Evolutionary conservation across 1,284 basidiomycete species (phyloP).

Genomic region (Boletus sp.): DNA sequence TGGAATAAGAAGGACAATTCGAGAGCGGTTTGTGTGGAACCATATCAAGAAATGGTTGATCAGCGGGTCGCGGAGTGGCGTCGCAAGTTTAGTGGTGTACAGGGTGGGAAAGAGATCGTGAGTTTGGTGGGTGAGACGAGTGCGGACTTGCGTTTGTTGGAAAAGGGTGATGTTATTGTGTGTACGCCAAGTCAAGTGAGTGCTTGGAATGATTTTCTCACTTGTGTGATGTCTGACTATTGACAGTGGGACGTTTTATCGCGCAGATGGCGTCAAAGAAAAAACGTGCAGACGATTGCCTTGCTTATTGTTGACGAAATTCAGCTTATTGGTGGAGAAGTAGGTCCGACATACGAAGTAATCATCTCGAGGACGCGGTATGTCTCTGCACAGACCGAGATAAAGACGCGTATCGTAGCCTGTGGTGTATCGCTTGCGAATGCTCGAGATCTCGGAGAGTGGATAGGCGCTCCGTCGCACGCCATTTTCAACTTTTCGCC

Average conservation of each 20-base stretch:
- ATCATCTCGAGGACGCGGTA: slow-evolving; percentile 93
- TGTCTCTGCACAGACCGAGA: slow-evolving; percentile 91
- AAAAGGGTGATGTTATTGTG: slow-evolving; percentile 90
- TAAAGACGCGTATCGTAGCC: slow-evolving; percentile 89
- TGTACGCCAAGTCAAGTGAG: slow-evolving; percentile 83
- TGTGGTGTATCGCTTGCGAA: slow-evolving; percentile 96
- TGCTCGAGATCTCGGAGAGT: slow-evolving; percentile 93
- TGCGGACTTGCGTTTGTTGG: slow-evolving; percentile 85
- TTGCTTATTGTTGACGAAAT: slow-evolving; percentile 94
- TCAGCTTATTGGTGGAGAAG: slow-evolving; percentile 88
- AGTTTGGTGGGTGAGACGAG: slow-evolving; percentile 94
- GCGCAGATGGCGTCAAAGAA: slow-evolving; percentile 92
- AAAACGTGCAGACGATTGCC: slow-evolving; percentile 93
- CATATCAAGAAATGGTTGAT: slow-evolving; percentile 96
- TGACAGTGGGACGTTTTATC: slow-evolving; percentile 94
- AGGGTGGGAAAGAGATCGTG: slow-evolving; percentile 90
- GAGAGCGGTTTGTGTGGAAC: slow-evolving; percentile 94
- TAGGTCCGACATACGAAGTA: slow-evolving; percentile 95
- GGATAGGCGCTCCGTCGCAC: slow-evolving; percentile 93
- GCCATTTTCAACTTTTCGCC: slow-evolving; percentile 98
- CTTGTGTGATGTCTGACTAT: slow-evolving; percentile 13
- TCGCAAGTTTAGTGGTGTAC: slow-evolving; percentile 75
- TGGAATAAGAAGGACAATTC: slow-evolving; percentile 88
- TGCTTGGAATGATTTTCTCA: slow-evolving; percentile 6
- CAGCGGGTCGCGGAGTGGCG: slow-evolving; percentile 87